These are phyloP conservation scores for Gossypium gossypioides DNA, from an alignment of 441 rosid genomes.

Conservation along the genomic window DNA sequence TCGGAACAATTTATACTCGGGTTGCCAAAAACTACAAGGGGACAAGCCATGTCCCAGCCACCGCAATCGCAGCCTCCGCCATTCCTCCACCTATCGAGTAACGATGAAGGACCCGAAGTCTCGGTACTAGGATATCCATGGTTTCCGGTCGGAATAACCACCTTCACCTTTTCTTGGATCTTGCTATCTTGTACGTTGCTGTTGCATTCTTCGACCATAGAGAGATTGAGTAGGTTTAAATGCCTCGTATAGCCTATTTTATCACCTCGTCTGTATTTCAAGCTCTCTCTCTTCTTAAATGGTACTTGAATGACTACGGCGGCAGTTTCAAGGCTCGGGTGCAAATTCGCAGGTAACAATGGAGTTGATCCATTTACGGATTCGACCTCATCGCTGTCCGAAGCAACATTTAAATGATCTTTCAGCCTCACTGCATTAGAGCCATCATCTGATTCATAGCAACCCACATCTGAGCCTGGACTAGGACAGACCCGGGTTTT, in stretches of 20 bases:
- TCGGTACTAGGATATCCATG: constrained; percentile 62
- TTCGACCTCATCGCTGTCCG: constrained; percentile 24
- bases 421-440: constrained; percentile 31
- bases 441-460: constrained; percentile 19
- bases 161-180: constrained; percentile 41
- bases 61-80: constrained; percentile 98
- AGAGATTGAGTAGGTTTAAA: constrained; percentile 42
- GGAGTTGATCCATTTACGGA: constrained; percentile 35
- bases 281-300: constrained; percentile 64
- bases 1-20: constrained; percentile 34
- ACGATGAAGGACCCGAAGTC: constrained; percentile 54
- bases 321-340: constrained; percentile 64
- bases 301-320: constrained; percentile 65
- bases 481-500: constrained; percentile 20
- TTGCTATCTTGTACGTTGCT: constrained; percentile 20
- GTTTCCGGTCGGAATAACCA: constrained; percentile 70
- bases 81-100: constrained; percentile 78
- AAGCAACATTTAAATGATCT: constrained; percentile 28
- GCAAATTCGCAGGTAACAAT: constrained; percentile 31
- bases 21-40: constrained; percentile 59
- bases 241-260: constrained; percentile 26
- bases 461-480: constrained; percentile 26
- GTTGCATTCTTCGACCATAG: constrained; percentile 32
- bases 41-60: constrained; percentile 99
- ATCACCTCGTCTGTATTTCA: constrained; percentile 37